Conservation (phyloP, 495 filamentous ascomycete genomes). For the Penicillium pulvis region DNA sequence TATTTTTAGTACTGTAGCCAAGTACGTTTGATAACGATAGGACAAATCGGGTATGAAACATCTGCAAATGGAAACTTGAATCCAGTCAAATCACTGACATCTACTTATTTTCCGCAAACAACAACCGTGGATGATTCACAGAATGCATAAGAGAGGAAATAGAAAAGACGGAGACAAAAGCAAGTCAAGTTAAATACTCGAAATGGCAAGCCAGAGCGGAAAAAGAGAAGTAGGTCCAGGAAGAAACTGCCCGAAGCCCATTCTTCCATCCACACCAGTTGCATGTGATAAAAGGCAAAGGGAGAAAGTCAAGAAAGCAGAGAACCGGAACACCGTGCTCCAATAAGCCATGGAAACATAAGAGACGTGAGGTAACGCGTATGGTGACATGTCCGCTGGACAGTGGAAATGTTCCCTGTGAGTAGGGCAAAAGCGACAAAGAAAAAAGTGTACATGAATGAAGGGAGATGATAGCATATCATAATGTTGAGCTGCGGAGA, state of each 20-base stretch:
- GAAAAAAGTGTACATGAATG: constrained; percentile 27
- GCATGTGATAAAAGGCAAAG: background rate
- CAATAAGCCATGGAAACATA: constrained; percentile 27
- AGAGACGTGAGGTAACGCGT: constrained; percentile 29
- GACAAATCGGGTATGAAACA: background rate
- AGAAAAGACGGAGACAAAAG: background rate
- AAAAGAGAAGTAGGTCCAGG: background rate
- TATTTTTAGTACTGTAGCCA: background rate
- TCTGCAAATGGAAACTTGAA: background rate
- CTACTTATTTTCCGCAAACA: background rate
- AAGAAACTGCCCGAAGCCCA: background rate
- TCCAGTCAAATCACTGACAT: background rate
- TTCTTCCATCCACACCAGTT: constrained; percentile 5
- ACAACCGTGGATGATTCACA: background rate
- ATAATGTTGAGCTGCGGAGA: constrained; percentile 13
- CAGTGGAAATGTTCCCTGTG: constrained; percentile 3
- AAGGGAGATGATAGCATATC: constrained; percentile 17
- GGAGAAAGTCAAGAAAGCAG: constrained; percentile 1
- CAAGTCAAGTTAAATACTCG: constrained; percentile 6
- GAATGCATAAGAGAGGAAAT: background rate
- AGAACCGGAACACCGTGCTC: constrained; percentile 31
- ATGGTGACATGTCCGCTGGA: constrained; percentile 26
- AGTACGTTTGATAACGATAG: background rate
- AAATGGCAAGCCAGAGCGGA: background rate
- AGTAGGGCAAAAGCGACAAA: constrained; percentile 8